phyloP scores from a whole-genome alignment of 2,329 filamentous ascomycete genomes.

The Sporothrix brasiliensis region DNA sequence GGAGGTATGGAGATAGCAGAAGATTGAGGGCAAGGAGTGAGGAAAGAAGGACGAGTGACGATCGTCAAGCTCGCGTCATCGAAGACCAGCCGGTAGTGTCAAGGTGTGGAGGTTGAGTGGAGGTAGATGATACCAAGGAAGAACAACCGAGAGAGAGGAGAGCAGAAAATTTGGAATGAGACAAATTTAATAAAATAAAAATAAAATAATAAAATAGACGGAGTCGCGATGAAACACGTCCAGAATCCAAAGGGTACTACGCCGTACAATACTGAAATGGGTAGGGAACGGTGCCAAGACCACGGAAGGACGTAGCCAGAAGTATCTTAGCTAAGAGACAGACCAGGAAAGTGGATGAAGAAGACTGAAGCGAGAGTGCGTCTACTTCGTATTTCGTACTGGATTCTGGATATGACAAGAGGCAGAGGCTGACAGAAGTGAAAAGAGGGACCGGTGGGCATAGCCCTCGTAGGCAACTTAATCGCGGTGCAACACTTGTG shows the following conservation, averaged over 20 bases:
- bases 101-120: background rate
- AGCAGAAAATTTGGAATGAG: background rate
- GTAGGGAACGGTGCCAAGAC: background rate
- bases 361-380: background rate
- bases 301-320: background rate
- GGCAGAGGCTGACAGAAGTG: background rate
- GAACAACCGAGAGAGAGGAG: background rate
- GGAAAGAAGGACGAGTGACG: conserved; percentile 1
- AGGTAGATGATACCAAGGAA: background rate
- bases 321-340: background rate
- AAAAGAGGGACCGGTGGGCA: conserved; percentile 14
- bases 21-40: background rate
- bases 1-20: background rate
- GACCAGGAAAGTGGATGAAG: background rate
- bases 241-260: background rate
- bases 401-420: background rate
- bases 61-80: background rate
- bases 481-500: conserved; percentile 15
- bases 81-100: background rate
- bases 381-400: no score
- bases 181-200: no score
- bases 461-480: conserved; percentile 16
- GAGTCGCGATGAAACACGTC: conserved; percentile 14
- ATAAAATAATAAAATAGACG: background rate
- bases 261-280: background rate